Percentiles rank a stretch among this genome's conserved stretches.
phyloP scores from a whole-genome alignment of 805 yeast genomes.

The Yarrowia hollandica region DNA sequence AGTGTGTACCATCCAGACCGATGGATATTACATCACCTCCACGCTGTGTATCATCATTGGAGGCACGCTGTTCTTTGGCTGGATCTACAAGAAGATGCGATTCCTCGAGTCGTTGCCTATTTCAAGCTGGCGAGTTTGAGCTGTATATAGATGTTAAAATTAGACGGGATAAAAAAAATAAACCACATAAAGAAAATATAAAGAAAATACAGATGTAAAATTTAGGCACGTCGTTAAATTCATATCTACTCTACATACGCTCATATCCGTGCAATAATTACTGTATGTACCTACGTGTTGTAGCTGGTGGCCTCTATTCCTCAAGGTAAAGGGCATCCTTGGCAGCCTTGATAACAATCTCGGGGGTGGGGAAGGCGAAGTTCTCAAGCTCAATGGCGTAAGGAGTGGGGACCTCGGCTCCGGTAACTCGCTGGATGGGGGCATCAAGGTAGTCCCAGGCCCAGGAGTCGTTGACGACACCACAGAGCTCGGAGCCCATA shows the following conservation, averaged over 20 bases:
- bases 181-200: background rate
- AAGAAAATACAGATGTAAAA: too few relatives aligned
- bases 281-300: constrained; percentile 14
- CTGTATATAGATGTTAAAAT: background rate
- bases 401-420: constrained; percentile 99
- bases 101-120: constrained; percentile 71
- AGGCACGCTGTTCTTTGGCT: constrained; percentile 57
- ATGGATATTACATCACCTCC: constrained; percentile 85
- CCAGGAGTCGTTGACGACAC: constrained; percentile 97
- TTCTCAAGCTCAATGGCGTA: constrained; percentile 95
- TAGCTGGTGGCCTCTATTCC: constrained; percentile 32
- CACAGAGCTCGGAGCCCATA: constrained; percentile 97
- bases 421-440: constrained; percentile 97
- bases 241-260: background rate
- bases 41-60: constrained; percentile 70
- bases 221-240: too few relatives aligned
- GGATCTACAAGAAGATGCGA: constrained; percentile 62
- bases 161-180: background rate
- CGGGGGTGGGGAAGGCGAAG: constrained; percentile 97
- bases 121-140: constrained; percentile 68
- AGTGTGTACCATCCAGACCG: constrained; percentile 52
- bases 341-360: constrained; percentile 76
- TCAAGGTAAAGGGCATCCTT: constrained; percentile 46
- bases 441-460: constrained; percentile 98
- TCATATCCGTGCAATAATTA: constrained; percentile 12